Percentiles rank a stretch among this genome's conserved stretches.
These are phyloP conservation scores for Coniochaeta pulveracea DNA, from an alignment of 2,329 filamentous ascomycete genomes.

Conservation along the genomic window DNA sequence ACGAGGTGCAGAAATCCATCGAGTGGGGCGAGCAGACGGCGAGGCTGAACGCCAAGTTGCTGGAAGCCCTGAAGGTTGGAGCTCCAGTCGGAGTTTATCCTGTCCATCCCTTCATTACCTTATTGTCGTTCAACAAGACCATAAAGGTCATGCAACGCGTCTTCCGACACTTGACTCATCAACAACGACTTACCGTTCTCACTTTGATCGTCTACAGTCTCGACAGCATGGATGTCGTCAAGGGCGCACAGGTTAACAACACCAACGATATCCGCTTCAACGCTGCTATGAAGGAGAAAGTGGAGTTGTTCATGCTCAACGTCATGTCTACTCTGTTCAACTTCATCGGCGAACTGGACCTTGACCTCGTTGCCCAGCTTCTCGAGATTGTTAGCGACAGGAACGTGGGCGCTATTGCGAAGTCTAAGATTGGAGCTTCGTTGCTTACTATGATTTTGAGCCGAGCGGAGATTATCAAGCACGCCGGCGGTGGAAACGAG, in stretches of 20 bases:
- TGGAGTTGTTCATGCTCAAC: constrained; percentile 78
- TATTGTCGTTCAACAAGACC: constrained; percentile 88
- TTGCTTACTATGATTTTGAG: constrained; percentile 92
- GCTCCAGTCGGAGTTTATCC: constrained; percentile 73
- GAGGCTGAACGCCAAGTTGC: constrained; percentile 67
- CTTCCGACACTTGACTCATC: constrained; percentile 83
- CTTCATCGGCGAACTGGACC: constrained; percentile 81
- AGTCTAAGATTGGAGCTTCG: constrained; percentile 77
- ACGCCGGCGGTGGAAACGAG: constrained; percentile 58
- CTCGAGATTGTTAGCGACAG: constrained; percentile 75
- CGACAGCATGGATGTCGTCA: constrained; percentile 82
- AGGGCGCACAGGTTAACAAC: constrained; percentile 63
- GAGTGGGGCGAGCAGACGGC: constrained; percentile 67
- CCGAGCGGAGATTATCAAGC: constrained; percentile 85
- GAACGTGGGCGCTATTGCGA: constrained; percentile 73
- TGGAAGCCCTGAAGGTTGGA: constrained; percentile 82
- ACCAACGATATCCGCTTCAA: constrained; percentile 64
- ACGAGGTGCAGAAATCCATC: constrained; percentile 61
- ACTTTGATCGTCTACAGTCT: constrained; percentile 94
- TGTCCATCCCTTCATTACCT: constrained; percentile 88
- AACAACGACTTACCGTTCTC: constrained; percentile 88
- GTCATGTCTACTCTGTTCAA: constrained; percentile 86
- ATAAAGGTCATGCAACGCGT: constrained; percentile 93
- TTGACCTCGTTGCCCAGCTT: constrained; percentile 84
- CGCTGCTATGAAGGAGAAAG: constrained; percentile 71